Evolutionary conservation across 129 eudicot species (phyloP).

Genomic region (Solidago caesia): DNA sequence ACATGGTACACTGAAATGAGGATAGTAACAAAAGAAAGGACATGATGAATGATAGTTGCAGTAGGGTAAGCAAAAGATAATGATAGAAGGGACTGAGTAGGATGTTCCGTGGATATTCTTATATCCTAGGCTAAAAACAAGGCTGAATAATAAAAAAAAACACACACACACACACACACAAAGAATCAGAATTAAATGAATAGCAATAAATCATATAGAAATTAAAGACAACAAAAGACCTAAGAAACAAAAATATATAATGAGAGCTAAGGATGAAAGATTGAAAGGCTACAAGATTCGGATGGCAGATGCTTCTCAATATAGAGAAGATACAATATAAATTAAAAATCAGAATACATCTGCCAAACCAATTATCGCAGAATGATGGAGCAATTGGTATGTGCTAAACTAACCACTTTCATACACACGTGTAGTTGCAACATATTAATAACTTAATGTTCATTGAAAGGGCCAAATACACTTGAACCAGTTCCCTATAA

Average conservation of each 20-base stretch:
- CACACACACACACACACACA: not conserved
- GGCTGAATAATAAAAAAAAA: not conserved
- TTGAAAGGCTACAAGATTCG: not conserved
- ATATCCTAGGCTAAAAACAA: not conserved
- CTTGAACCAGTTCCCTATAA: not conserved
- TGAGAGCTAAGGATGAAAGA: not conserved
- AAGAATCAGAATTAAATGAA: not conserved
- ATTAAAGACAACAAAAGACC: not conserved
- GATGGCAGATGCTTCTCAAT: no score
- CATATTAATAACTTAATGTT: not conserved
- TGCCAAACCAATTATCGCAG: not conserved
- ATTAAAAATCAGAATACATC: not conserved
- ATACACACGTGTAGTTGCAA: slow-evolving; percentile 1
- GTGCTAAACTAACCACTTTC: not conserved
- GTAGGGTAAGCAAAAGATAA: not conserved
- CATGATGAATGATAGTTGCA: not conserved
- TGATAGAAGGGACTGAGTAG: not conserved
- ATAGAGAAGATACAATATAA: no score
- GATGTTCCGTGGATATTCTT: not conserved
- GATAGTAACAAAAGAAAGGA: not conserved
- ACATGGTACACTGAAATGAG: not conserved
- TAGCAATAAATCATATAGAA: not conserved
- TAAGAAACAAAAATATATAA: not conserved
- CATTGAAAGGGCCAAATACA: not conserved
- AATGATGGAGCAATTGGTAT: slow-evolving; percentile 1